These are phyloP conservation scores for Parachlorella kessleri DNA, from an alignment of 139 green algal species.

Conservation along the genomic window DNA sequence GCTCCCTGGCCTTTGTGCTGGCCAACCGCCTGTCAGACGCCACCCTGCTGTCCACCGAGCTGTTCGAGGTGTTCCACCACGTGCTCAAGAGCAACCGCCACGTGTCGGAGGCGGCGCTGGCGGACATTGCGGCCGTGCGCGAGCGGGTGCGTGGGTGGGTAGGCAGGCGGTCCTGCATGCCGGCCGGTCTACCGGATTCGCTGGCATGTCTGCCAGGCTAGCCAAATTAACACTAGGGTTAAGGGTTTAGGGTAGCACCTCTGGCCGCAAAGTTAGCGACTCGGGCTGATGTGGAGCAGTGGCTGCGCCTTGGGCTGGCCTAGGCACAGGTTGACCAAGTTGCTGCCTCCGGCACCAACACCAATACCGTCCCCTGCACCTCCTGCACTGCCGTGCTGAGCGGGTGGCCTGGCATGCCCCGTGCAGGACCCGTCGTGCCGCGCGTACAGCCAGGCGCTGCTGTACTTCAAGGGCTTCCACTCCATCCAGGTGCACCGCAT, in stretches of 20 bases:
- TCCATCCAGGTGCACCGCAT: constrained; percentile 90
- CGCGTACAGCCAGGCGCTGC: constrained; percentile 67
- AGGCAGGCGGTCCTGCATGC: too few relatives aligned
- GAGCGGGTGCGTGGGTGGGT: constrained; percentile 40
- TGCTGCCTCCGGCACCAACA: too few relatives aligned
- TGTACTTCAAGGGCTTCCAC: constrained; percentile 98
- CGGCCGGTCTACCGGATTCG: too few relatives aligned
- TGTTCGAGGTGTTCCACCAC: constrained; percentile 47
- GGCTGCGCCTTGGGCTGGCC: too few relatives aligned
- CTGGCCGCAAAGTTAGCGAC: too few relatives aligned
- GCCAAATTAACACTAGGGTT: too few relatives aligned
- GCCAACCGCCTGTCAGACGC: constrained; percentile 59
- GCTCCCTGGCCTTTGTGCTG: constrained; percentile 63
- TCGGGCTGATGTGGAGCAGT: too few relatives aligned
- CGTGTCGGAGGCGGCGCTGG: constrained; percentile 43
- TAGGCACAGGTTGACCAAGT: too few relatives aligned
- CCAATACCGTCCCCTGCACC: neutral
- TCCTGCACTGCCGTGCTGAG: neutral
- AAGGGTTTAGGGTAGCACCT: too few relatives aligned
- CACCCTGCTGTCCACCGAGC: constrained; percentile 63
- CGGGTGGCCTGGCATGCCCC: neutral
- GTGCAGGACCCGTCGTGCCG: constrained; percentile 72
- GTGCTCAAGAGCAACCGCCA: constrained; percentile 24
- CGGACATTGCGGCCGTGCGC: constrained; percentile 49
- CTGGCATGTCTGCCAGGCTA: too few relatives aligned